Percentiles rank a stretch among this genome's conserved stretches.
Conservation (phyloP, 2,329 filamentous ascomycete genomes). For the Alternaria panax region DNA sequence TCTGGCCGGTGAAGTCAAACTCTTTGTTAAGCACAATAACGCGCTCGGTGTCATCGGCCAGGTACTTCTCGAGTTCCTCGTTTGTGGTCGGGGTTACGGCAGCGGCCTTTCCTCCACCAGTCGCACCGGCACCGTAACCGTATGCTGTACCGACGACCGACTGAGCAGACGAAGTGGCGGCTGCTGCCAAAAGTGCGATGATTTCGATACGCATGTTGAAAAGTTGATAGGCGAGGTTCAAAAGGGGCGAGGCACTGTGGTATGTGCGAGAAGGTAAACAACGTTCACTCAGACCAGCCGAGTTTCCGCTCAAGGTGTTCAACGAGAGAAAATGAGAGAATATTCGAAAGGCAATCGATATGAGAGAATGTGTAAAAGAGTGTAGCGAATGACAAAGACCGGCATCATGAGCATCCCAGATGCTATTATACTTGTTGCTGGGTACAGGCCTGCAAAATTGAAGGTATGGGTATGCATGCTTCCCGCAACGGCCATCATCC, state of each 20-base stretch:
- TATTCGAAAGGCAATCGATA: slow-evolving; percentile 4
- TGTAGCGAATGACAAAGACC: not conserved
- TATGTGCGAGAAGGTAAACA: slow-evolving; percentile 15
- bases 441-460: not conserved
- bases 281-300: slow-evolving; percentile 33
- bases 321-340: slow-evolving; percentile 22
- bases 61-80: slow-evolving; percentile 31
- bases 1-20: slow-evolving; percentile 38
- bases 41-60: slow-evolving; percentile 29
- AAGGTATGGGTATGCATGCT: not conserved
- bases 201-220: slow-evolving; percentile 31
- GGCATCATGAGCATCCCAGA: not conserved
- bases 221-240: not conserved
- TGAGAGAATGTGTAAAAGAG: slow-evolving; percentile 2
- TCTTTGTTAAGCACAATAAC: slow-evolving; percentile 32
- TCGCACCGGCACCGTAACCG: slow-evolving; percentile 34
- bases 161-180: slow-evolving; percentile 28
- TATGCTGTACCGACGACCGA: slow-evolving; percentile 33
- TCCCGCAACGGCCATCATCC: not conserved
- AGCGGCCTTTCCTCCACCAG: slow-evolving; percentile 32
- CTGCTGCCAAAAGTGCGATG: slow-evolving; percentile 23
- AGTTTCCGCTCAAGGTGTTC: slow-evolving; percentile 26
- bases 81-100: slow-evolving; percentile 32
- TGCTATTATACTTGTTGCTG: not conserved
- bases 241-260: not conserved